Evolutionary conservation across 306 rosid species (phyloP), one percentile per base, ranked within the genome.

Genomic region (Castanea crenata): DNA sequence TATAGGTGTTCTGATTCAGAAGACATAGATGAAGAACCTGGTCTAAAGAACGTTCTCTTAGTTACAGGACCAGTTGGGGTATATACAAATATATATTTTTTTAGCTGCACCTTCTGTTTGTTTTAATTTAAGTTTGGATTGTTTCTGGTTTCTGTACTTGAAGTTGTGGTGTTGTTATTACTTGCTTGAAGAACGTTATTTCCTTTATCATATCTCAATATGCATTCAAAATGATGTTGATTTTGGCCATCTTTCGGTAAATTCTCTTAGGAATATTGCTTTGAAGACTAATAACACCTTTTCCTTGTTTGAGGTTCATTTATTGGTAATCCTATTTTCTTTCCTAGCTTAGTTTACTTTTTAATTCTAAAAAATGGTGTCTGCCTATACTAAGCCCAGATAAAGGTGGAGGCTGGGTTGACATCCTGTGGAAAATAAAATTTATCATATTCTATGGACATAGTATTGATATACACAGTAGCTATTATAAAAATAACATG

Each of bases 51-150:
- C 46, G 91, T 92, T 83, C 96, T 95, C 74, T 80, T 92, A 75
- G 80, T 92, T 85, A 90, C 99, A 0, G 99, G 99, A 65, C 97
- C 97, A 75, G 75, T 78, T 67, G 98, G 99, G 91, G 99, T 95
- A 87, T 11, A 84, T 79, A 46, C 51, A 83, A 68, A 54, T 69
- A 52, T 57, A 71, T 51, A 62, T 58, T 57, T 64, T 82, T 61
- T 61, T 46, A 76, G 67, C 29, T 74, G 32, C 59, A 44, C 38
- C 59, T 52, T 49, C 16, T 56, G 23, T 61, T 79, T 51, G 54
- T 52, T 21, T 79, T 72, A 12, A 32, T 20, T 59, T 51, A 44
- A 27, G 14, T 56, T 78, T 78, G 72, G 68, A 38, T 38, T 20
- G 59, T 71, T 38, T 18, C 34, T 57, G 70, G 58, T 52, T 82